These are phyloP conservation scores for Coprinopsis marcescibilis DNA, from an alignment of 768 basidiomycete genomes.

Conservation along the genomic window DNA sequence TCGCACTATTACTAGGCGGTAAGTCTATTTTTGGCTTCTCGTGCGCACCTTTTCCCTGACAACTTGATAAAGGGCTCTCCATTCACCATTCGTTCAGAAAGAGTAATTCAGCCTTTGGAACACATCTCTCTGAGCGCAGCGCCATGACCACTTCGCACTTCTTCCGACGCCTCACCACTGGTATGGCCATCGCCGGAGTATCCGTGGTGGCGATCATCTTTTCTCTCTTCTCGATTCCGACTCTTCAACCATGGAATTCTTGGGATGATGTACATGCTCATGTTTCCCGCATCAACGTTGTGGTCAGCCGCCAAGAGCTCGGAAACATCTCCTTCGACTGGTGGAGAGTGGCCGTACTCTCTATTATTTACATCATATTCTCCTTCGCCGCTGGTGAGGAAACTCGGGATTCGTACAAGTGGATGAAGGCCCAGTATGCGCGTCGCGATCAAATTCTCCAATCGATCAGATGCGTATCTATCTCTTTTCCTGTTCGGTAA, in stretches of 20 bases:
- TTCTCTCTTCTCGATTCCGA: slow-evolving; percentile 28
- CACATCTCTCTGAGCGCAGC: slow-evolving; percentile 35
- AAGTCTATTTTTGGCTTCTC: slow-evolving; percentile 17
- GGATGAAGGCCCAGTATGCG: slow-evolving; percentile 19
- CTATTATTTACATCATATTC: slow-evolving; percentile 33
- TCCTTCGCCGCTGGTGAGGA: slow-evolving; percentile 34
- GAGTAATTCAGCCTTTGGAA: slow-evolving; percentile 21
- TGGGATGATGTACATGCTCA: slow-evolving; percentile 43
- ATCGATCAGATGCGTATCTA: not conserved
- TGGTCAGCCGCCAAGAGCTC: slow-evolving; percentile 20
- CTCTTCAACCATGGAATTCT: slow-evolving; percentile 33
- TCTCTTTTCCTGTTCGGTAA: slow-evolving; percentile 1
- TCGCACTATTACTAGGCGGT: slow-evolving; percentile 40
- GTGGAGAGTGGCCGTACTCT: slow-evolving; percentile 36
- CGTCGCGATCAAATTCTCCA: not conserved
- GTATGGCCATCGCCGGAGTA: slow-evolving; percentile 35
- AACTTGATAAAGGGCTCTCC: slow-evolving; percentile 24
- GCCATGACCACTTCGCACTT: slow-evolving; percentile 43
- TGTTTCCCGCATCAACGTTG: slow-evolving; percentile 31
- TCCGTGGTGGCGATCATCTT: slow-evolving; percentile 36
- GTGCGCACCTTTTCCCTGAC: not conserved
- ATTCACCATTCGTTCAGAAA: slow-evolving; percentile 26
- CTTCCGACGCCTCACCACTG: slow-evolving; percentile 49
- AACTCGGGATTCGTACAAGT: slow-evolving; percentile 28
- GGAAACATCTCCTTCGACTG: slow-evolving; percentile 26